Conservation (phyloP, 805 yeast species). For the Isabelozyma rhagii region DNA sequence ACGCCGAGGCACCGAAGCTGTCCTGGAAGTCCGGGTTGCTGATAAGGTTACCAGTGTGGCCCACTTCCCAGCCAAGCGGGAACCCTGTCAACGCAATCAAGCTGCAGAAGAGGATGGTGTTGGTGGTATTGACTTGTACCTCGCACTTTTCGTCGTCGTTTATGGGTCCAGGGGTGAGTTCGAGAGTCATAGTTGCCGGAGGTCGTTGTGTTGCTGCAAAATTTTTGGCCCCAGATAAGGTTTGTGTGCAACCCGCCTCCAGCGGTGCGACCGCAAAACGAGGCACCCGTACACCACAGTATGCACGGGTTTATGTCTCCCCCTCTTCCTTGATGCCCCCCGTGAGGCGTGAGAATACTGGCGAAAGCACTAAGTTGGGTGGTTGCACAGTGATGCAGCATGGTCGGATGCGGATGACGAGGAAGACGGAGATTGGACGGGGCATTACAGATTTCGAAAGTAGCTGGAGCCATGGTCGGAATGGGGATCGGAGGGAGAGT, state of each 20-base stretch:
- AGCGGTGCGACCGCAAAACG: background rate
- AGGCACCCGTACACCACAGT: background rate
- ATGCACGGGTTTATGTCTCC: background rate
- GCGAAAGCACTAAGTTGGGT: no score
- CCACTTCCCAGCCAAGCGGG: slow-evolving; percentile 26
- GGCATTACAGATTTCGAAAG: no score
- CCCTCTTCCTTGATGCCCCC: no score
- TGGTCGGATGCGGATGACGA: no score
- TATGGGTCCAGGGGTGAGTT: background rate
- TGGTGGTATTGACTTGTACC: background rate
- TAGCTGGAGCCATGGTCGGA: no score
- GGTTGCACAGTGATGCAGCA: no score
- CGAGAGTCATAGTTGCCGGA: background rate
- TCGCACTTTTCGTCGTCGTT: background rate
- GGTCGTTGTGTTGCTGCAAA: background rate
- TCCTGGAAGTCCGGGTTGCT: background rate
- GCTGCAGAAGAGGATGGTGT: background rate
- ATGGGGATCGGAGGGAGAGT: no score
- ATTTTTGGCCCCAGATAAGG: background rate
- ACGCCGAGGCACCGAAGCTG: slow-evolving; percentile 1
- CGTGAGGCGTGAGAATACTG: no score
- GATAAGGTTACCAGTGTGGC: slow-evolving; percentile 14
- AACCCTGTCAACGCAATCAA: slow-evolving; percentile 11
- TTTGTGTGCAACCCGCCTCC: background rate
- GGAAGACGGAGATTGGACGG: no score